Conservation (phyloP, 108 stramenopile genomes). For the Chaetoceros tenuissimus region DNA sequence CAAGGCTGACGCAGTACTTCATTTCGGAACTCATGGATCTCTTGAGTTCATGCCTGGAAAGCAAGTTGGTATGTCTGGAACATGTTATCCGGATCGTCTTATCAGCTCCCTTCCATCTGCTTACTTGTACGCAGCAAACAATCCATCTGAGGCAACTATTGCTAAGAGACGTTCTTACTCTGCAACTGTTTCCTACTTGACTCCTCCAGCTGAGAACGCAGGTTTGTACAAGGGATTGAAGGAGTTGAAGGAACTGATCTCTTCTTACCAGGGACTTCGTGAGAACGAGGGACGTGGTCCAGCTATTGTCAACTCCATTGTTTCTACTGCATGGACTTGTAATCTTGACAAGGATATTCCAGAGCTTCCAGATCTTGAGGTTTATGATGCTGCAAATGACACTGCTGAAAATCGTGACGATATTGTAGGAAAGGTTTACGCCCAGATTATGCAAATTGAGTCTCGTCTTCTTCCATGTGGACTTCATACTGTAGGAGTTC, state of each 20-base stretch:
- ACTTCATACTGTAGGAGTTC: conserved; percentile 93
- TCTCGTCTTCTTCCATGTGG: conserved; percentile 93
- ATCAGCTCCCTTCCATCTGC: conserved; percentile 93
- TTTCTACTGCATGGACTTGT: conserved; percentile 90
- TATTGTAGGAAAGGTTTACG: conserved; percentile 83
- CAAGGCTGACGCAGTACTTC: conserved; percentile 91
- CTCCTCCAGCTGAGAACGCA: conserved; percentile 95
- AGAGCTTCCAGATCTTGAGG: conserved; percentile 79
- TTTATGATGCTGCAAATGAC: conserved; percentile 68
- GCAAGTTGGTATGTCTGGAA: conserved; percentile 97
- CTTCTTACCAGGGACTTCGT: conserved; percentile 90
- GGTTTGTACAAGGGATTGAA: conserved; percentile 96
- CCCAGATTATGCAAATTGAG: conserved; percentile 97
- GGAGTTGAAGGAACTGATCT: conserved; percentile 92
- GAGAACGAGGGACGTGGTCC: conserved; percentile 92
- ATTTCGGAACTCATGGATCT: conserved; percentile 95
- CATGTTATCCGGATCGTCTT: conserved; percentile 95
- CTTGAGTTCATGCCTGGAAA: conserved; percentile 98
- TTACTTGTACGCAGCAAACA: conserved; percentile 96
- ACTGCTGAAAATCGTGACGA: conserved; percentile 74
- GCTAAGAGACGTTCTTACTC: conserved; percentile 95
- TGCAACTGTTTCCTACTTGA: conserved; percentile 93
- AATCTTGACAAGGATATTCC: conserved; percentile 92
- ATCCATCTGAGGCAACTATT: conserved; percentile 96
- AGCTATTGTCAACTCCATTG: conserved; percentile 91